Evolutionary conservation across 2,329 filamentous ascomycete species (phyloP).

Genomic region (Phialophora expanda): DNA sequence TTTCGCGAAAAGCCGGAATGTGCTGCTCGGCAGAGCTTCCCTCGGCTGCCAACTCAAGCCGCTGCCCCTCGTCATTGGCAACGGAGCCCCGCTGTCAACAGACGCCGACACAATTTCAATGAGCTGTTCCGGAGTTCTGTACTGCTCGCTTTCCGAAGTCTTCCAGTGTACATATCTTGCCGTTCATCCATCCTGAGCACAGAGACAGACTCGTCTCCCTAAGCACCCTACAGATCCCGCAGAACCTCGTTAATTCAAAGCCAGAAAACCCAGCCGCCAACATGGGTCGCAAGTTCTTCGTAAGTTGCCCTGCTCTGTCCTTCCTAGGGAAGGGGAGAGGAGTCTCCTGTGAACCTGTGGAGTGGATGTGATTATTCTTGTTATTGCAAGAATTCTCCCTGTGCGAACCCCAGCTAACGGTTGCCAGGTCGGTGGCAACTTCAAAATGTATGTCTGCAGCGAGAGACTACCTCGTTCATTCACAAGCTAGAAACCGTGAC

Average conservation of each 20-base stretch:
- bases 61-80: slow-evolving; percentile 26
- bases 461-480: not conserved
- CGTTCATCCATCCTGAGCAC: not conserved
- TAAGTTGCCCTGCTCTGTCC: slow-evolving; percentile 47
- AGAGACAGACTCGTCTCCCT: not conserved
- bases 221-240: not conserved
- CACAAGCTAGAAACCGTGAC: not conserved
- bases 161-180: not conserved
- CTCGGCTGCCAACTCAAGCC: not conserved
- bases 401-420: not conserved
- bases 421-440: slow-evolving; percentile 76
- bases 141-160: slow-evolving; percentile 1
- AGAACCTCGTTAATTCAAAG: not conserved
- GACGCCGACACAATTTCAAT: slow-evolving; percentile 12
- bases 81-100: slow-evolving; percentile 32
- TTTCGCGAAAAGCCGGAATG: slow-evolving; percentile 20
- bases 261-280: slow-evolving; percentile 50
- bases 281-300: slow-evolving; percentile 96
- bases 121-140: slow-evolving; percentile 2
- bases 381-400: not conserved
- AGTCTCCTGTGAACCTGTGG: not conserved
- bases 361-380: not conserved
- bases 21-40: slow-evolving; percentile 28
- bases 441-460: slow-evolving; percentile 79
- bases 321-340: too few species aligned